Evolutionary conservation across 805 yeast species (phyloP).

Genomic region (Maudiozyma barnettii): DNA sequence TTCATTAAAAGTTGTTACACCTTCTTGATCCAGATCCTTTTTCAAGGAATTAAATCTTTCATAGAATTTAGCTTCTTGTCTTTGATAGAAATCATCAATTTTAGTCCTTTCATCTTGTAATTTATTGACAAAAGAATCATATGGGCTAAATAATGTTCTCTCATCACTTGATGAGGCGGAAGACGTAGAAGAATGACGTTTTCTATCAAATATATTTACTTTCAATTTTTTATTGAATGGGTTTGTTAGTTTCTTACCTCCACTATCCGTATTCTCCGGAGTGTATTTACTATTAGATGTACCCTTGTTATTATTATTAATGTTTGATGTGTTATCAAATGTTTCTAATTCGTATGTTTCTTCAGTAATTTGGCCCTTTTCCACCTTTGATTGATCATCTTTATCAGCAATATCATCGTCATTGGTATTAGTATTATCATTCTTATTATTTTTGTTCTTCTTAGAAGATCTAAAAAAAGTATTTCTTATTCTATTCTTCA

Average conservation of each 20-base stretch:
- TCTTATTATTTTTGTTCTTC: neutral
- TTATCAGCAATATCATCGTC: neutral
- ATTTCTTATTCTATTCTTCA: neutral
- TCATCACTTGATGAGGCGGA: conserved; percentile 15
- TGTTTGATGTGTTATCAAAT: conserved; percentile 1
- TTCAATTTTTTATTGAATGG: conserved; percentile 10
- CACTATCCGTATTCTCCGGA: neutral
- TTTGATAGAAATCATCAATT: conserved; percentile 43
- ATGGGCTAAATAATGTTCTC: conserved; percentile 29
- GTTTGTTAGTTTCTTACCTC: neutral
- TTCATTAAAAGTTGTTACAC: conserved; percentile 7
- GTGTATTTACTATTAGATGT: neutral
- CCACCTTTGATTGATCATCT: neutral
- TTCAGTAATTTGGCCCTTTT: conserved; percentile 4
- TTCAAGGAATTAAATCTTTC: conserved; percentile 38
- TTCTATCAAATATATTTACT: conserved; percentile 9
- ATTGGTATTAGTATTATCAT: too few species aligned
- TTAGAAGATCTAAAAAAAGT: neutral
- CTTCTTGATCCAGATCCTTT: conserved; percentile 37
- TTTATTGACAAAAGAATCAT: conserved; percentile 38
- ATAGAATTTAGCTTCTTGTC: conserved; percentile 39
- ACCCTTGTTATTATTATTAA: neutral
- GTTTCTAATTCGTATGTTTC: conserved; percentile 25
- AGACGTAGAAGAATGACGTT: conserved; percentile 1
- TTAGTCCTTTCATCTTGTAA: conserved; percentile 40